Base-by-base conservation (phyloP, 106 monocot species). In the Dendrobium catenatum region DNA sequence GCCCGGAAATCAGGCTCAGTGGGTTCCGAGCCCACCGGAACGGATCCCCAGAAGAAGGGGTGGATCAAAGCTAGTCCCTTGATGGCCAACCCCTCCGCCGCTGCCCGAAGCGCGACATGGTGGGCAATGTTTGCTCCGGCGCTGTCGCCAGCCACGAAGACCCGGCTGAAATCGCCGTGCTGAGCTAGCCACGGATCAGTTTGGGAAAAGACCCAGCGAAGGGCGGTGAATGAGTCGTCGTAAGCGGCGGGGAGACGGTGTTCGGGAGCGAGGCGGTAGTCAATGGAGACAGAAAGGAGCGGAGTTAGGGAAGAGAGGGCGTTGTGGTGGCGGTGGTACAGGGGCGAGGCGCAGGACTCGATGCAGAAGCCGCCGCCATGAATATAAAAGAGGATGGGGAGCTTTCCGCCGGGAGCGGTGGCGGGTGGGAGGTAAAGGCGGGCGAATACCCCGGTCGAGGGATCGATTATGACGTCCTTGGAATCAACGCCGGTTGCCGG, bases 101-200 rank as follows among this genome's bases (percentile, higher is more conserved):
- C 41, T 47, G 54, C 46, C 22, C 81, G 78, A 43, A 80, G 82
- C 6, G 88, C 88, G 68, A 90, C 51, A 26, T 84, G 76, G 80
- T 94, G 91, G 15, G 68, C 80, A 2, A 91, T 89, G 80, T 91
- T 91, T 2, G 80, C 93, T 4, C 90, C 86, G 6, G 86, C 86
- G 48, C 90, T 89, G 48, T 91, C 93, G 1, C 88, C 90, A 42
- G 83, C 85, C 8, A 90, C 27, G 80, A 87, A 87, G 26, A 91
- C 51, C 5, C 76, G 80, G 8, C 31, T 56, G 9, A 76, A 72
- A 72, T 91, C 88, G 4, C 79, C 83, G 81, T 85, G 80, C 22
- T 81, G 75, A 10, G 77, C 13, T 9, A 90, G 2, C 90, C 90
- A 90, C 13, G 61, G 42, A 8, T 90, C 90, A 11, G 75, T 9